Evolutionary conservation across 2,329 filamentous ascomycete genomes (phyloP).

Genomic region (Aspergillus tanneri): DNA sequence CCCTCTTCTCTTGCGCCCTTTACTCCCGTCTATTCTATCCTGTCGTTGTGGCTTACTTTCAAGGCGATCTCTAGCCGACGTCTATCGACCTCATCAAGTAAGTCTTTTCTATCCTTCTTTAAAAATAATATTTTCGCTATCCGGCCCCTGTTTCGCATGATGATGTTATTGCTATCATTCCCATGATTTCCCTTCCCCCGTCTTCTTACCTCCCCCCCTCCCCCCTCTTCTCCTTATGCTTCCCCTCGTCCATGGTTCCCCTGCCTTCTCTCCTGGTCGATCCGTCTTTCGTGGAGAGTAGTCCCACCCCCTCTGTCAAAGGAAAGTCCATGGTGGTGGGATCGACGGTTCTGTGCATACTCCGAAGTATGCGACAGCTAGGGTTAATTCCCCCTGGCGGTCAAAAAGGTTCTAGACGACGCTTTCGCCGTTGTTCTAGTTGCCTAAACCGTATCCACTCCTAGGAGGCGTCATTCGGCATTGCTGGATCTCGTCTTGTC

Average conservation of each 20-base stretch:
- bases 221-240: neutral
- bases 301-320: too few species aligned
- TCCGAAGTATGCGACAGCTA: neutral
- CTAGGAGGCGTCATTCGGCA: too few species aligned
- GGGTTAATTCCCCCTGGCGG: neutral
- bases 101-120: slow-evolving; percentile 26
- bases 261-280: too few species aligned
- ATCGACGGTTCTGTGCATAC: too few species aligned
- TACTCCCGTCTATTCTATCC: slow-evolving; percentile 11
- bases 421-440: too few species aligned
- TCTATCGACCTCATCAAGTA: slow-evolving; percentile 50
- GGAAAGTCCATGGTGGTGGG: too few species aligned
- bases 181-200: neutral
- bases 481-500: too few species aligned
- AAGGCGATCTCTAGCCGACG: slow-evolving; percentile 41
- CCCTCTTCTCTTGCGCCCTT: slow-evolving; percentile 2
- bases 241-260: neutral
- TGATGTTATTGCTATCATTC: neutral
- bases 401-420: neutral
- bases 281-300: too few species aligned
- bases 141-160: neutral
- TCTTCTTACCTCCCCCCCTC: neutral
- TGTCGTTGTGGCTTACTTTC: slow-evolving; percentile 21
- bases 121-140: neutral
- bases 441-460: too few species aligned